Conservation (phyloP, 2,329 filamentous ascomycete species). For the Acephala macrosclerotiorum region DNA sequence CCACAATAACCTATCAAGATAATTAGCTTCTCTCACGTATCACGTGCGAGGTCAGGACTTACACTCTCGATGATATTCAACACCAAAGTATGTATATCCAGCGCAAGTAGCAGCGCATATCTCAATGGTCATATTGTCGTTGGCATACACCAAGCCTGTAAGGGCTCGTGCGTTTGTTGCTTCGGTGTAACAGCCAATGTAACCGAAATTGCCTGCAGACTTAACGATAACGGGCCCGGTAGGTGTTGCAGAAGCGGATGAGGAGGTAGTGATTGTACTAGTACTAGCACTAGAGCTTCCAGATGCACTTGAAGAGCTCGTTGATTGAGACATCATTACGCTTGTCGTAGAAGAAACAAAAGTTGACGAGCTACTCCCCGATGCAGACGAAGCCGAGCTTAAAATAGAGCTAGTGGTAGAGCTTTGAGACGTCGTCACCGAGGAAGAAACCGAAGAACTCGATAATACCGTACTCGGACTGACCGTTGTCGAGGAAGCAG, state of each 20-base stretch:
- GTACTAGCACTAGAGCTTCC: neutral
- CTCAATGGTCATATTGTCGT: constrained; percentile 39
- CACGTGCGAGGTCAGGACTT: neutral
- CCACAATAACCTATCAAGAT: constrained; percentile 37
- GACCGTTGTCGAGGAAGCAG: neutral
- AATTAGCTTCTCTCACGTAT: neutral
- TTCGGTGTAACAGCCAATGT: constrained; percentile 37
- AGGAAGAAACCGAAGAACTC: constrained; percentile 5
- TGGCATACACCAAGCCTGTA: constrained; percentile 24
- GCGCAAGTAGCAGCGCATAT: constrained; percentile 40
- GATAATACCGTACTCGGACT: neutral
- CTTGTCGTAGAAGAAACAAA: neutral
- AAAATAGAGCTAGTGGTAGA: neutral
- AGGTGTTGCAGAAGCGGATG: constrained; percentile 5
- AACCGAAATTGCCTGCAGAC: constrained; percentile 21
- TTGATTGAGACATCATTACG: neutral
- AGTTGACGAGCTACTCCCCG: neutral
- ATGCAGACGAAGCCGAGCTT: neutral
- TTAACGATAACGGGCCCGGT: constrained; percentile 21
- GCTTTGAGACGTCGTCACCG: neutral
- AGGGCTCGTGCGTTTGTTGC: constrained; percentile 39
- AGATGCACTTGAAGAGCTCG: neutral
- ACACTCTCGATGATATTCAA: constrained; percentile 46
- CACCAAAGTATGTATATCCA: constrained; percentile 41
- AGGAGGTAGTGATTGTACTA: constrained; percentile 1